Percentiles rank a stretch among this genome's conserved stretches.
These are phyloP conservation scores for Ligustrum vulgare DNA, from an alignment of 257 asterid species.

Conservation along the genomic window DNA sequence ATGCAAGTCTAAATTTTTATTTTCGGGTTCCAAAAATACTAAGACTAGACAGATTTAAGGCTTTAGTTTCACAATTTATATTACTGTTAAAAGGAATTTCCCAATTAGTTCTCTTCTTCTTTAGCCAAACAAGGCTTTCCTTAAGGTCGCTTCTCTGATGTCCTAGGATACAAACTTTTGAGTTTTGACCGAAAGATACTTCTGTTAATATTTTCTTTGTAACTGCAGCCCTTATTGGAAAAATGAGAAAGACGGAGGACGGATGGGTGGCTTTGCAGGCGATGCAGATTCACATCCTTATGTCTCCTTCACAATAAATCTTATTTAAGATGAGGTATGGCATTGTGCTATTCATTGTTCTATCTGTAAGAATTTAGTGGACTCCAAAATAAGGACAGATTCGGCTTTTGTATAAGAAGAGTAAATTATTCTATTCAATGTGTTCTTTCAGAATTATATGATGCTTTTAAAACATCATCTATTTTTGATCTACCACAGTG, in stretches of 20 bases:
- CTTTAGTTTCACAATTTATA: not conserved
- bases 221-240: constrained; percentile 82
- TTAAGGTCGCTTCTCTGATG: constrained; percentile 24
- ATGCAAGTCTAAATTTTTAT: too few species aligned
- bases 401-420: constrained; percentile 38
- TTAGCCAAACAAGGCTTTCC: not conserved
- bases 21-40: too few species aligned
- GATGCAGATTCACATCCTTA: constrained; percentile 78
- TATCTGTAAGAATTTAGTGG: constrained; percentile 26
- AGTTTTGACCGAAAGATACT: constrained; percentile 3
- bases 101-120: not conserved
- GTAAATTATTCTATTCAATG: constrained; percentile 28
- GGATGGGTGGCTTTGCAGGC: constrained; percentile 63
- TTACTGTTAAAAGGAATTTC: constrained; percentile 8
- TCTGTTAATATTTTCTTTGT: constrained; percentile 21
- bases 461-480: constrained; percentile 21
- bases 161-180: constrained; percentile 25
- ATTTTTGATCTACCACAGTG: too few species aligned
- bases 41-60: not conserved
- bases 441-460: constrained; percentile 12
- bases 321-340: constrained; percentile 42
- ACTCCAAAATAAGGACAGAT: constrained; percentile 32
- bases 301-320: constrained; percentile 89
- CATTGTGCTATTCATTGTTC: too few species aligned
- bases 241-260: constrained; percentile 70